phyloP scores from a whole-genome alignment of 371 early-diverging fungal genomes.

The Basidiobolus heterosporus region DNA sequence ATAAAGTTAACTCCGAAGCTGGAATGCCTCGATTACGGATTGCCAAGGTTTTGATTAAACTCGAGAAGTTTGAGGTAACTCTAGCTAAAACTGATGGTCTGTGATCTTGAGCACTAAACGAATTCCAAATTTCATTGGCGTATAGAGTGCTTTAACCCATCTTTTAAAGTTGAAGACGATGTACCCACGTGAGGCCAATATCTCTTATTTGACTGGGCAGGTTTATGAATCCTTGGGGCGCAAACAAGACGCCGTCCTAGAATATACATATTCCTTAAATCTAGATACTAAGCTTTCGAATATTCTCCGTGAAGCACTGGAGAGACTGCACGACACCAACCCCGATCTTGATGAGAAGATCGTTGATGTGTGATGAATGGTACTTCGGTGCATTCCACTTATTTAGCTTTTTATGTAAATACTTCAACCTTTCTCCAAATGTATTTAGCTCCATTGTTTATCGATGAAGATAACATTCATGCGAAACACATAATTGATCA shows the following conservation, averaged over 20 bases:
- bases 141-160: conserved; percentile 26
- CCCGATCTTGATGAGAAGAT: conserved; percentile 5
- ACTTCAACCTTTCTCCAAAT: too few relatives aligned
- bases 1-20: conserved; percentile 16
- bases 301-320: conserved; percentile 29
- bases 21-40: conserved; percentile 27
- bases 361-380: conserved; percentile 5
- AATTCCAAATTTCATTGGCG: background rate
- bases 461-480: too few relatives aligned
- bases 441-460: too few relatives aligned
- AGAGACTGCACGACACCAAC: conserved; percentile 14
- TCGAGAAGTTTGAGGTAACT: conserved; percentile 20
- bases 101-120: background rate
- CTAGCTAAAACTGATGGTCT: background rate
- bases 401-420: background rate
- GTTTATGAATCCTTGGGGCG: conserved; percentile 34
- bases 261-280: conserved; percentile 42
- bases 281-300: conserved; percentile 27
- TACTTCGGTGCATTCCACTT: too few relatives aligned
- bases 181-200: conserved; percentile 36
- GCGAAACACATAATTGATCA: too few relatives aligned
- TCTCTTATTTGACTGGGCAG: conserved; percentile 47
- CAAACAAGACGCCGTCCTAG: conserved; percentile 27
- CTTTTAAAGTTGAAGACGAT: conserved; percentile 24
- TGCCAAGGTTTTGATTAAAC: conserved; percentile 28